Conservation (phyloP, 1,284 basidiomycete genomes). For the Pseudozyma sp. region DNA sequence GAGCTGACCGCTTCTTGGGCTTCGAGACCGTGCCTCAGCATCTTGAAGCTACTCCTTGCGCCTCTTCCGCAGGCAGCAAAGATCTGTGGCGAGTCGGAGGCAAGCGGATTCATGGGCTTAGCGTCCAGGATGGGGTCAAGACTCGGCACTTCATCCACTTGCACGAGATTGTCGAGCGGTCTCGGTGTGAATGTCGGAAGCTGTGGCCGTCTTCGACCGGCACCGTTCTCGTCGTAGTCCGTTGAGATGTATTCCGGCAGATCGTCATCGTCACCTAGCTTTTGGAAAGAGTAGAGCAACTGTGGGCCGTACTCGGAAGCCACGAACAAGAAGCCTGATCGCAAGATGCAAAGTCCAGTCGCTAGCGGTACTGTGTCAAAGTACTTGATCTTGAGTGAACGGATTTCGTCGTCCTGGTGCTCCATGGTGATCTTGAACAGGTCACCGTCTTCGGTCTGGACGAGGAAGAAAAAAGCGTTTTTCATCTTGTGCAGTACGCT, state of each 20-base stretch:
- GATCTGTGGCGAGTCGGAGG: constrained; percentile 65
- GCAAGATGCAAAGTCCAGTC: constrained; percentile 59
- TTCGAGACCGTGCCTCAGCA: constrained; percentile 66
- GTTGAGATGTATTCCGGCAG: constrained; percentile 60
- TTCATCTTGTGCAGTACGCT: constrained; percentile 69
- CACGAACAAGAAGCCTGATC: constrained; percentile 67
- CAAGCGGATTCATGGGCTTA: constrained; percentile 58
- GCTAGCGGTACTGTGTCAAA: constrained; percentile 68
- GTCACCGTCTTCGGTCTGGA: constrained; percentile 67
- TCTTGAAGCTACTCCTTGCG: constrained; percentile 64
- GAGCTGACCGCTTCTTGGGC: constrained; percentile 67
- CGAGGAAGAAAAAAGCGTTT: constrained; percentile 66
- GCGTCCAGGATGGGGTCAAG: constrained; percentile 67
- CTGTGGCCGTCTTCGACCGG: constrained; percentile 33
- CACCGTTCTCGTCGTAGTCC: constrained; percentile 55
- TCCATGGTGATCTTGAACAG: constrained; percentile 68
- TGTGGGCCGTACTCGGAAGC: constrained; percentile 63
- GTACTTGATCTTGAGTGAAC: constrained; percentile 66
- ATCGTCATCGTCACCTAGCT: constrained; percentile 68
- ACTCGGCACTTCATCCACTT: constrained; percentile 60
- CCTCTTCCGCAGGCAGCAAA: constrained; percentile 65
- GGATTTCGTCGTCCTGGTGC: constrained; percentile 66
- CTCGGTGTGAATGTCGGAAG: constrained; percentile 63
- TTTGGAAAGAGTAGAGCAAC: constrained; percentile 67
- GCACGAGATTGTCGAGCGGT: constrained; percentile 63